Evolutionary conservation across 2,329 filamentous ascomycete species (phyloP), one percentile per base, ranked within the genome.

Genomic region (Neofusicoccum parvum): DNA sequence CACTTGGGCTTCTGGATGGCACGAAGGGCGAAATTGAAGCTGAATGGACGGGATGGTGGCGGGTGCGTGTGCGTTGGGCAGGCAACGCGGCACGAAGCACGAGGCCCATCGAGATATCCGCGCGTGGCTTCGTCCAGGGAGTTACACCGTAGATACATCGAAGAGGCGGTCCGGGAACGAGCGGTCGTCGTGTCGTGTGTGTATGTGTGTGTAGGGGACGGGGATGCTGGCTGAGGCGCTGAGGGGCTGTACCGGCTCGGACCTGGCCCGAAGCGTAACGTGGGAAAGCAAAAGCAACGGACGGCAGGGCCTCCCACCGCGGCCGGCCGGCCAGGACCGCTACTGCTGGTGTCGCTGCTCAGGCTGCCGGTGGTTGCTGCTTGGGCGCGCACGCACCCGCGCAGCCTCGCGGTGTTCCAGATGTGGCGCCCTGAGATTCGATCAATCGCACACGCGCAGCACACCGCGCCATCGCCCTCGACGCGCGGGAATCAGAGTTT

Each of bases 81-180:
- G 48, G 27, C 48, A 34, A 34, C 15, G 17, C 56, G 56, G 56
- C 41, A 60, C 56, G 43, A 60, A 60, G 41, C 56, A 60, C 41
- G 56, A 46, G 41, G 56, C 27, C 41, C 48, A 60, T 60, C 56
- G 56, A 60, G 56, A 60, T 48, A 60, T 60, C 39, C 39, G 43
- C 56, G 41, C 43, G 56, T 34, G 56, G 20, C 14, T 12, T 14
- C 39, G 37, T 43, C 37, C 20, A 14, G 53, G 53, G 41, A 60
- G 56, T 60, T 48, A 60, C 56, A 60, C 56, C 56, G 56, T 46
- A 60, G 56, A 60, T 60, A 60, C 56, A 60, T 60, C 56, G 56
- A 60, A 17, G 23, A 50, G 48, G 27, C 48, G 23, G 48, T 49
- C 46, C 46, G 46, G 17, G 20, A 49, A 10, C 17, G 20, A 36